Base-by-base conservation (phyloP, 495 filamentous ascomycete species). In the Letharia columbiana region DNA sequence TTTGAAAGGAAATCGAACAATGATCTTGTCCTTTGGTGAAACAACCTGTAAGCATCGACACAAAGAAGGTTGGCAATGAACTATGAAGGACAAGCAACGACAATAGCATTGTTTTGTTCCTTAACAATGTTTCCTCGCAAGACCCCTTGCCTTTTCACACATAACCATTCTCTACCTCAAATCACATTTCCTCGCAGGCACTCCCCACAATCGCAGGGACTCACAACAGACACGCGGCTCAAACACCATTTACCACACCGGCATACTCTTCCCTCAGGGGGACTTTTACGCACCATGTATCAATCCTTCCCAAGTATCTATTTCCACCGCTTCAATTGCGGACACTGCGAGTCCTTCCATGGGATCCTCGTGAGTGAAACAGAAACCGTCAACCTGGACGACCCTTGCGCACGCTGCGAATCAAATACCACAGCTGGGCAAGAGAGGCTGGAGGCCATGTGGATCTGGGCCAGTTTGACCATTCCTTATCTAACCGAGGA, bases 321-420 rank as follows among this genome's bases (percentile, higher is more conserved):
- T 20, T 23, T 57, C 40, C 56, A 45, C 23, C 17, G 20, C 50
- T 64, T 64, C 62, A 33, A 11, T 37, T 64, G 49, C 50, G 39
- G 50, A 39, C 50, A 64, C 23, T 9, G 9, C 33, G 44, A 64
- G 8, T 64, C 63, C 39, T 12, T 39, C 23, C 17, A 33, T 50
- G 62, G 23, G 10, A 57, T 57, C 33, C 62, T 64, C 20, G 62
- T 64, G 12, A 47, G 20, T 50, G 20, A 56, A 8, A 45, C 39
- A 15, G 47, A 28, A 17, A 49, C 39, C 6, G 52, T 33, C 11
- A n/a, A 12, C 4, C 20, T 64, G 13, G 1, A 20, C 1, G 2
- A 31, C 0, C 52, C 50, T 4, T 64, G 63, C 35, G 54, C 31
- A 9, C 39, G 63, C 39, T 64, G 63, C 15, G 41, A 64, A n/a